A percentile compares a stretch with the other conserved stretches of the same genome.
phyloP scores from a whole-genome alignment of 441 rosid genomes.

The Arabidopsis lyrata region DNA sequence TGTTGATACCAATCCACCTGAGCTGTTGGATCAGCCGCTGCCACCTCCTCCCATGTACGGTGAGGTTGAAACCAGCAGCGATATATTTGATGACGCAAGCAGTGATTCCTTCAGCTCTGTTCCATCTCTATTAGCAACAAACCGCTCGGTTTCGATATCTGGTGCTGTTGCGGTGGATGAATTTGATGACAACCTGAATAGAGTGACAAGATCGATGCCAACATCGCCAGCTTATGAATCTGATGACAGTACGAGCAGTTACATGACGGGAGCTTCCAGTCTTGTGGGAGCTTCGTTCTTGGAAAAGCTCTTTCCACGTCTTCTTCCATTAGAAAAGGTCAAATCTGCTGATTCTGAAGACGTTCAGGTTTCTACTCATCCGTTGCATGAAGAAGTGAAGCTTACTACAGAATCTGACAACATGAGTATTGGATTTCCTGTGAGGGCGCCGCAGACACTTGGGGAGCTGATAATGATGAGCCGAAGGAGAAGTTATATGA shows the following conservation, averaged over 20 bases:
- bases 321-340: conserved; percentile 55
- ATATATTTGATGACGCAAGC: conserved; percentile 46
- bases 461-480: conserved; percentile 92
- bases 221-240: conserved; percentile 69
- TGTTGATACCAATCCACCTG: conserved; percentile 43
- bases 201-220: conserved; percentile 41
- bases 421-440: conserved; percentile 37
- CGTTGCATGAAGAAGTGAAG: conserved; percentile 40
- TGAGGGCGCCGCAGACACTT: conserved; percentile 68
- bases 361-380: conserved; percentile 38
- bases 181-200: conserved; percentile 33
- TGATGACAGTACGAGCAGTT: conserved; percentile 71
- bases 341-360: conserved; percentile 28
- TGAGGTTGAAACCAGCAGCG: conserved; percentile 41
- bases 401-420: conserved; percentile 40
- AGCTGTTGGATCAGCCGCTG: conserved; percentile 38
- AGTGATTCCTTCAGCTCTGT: conserved; percentile 65
- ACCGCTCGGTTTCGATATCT: conserved; percentile 53
- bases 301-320: conserved; percentile 83
- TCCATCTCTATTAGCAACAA: conserved; percentile 55
- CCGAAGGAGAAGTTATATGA: conserved; percentile 69
- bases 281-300: conserved; percentile 73
- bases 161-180: conserved; percentile 53
- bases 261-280: conserved; percentile 68
- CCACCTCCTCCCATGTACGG: conserved; percentile 50